Conservation (phyloP, 2,329 filamentous ascomycete species). For the Ceratocystis papillata region DNA sequence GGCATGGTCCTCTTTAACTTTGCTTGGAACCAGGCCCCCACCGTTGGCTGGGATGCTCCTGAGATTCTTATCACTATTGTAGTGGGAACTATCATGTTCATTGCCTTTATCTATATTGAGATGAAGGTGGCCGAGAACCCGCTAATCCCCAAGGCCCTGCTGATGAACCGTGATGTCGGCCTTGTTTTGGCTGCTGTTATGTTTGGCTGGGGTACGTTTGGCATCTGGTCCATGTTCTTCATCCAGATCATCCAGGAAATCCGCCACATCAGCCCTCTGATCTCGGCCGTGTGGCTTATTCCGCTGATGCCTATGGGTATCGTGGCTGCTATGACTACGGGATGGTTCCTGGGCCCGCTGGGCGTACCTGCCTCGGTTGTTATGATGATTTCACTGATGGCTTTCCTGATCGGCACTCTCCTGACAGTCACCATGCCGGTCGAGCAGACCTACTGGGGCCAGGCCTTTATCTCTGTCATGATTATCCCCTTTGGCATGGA, state of each 20-base stretch:
- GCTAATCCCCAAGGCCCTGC: constrained; percentile 47
- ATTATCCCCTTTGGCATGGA: constrained; percentile 55
- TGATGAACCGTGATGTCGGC: constrained; percentile 20
- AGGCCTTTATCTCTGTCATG: constrained; percentile 48
- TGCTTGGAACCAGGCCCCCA: constrained; percentile 54
- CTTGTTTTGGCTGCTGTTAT: constrained; percentile 43
- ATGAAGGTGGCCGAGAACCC: constrained; percentile 37
- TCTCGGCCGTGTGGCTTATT: constrained; percentile 37
- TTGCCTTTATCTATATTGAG: constrained; percentile 49
- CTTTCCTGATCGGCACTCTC: constrained; percentile 37
- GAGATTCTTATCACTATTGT: constrained; percentile 49
- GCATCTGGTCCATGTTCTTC: constrained; percentile 44
- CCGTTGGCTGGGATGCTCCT: constrained; percentile 46
- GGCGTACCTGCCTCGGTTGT: constrained; percentile 33
- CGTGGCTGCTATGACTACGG: constrained; percentile 37
- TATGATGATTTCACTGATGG: constrained; percentile 37
- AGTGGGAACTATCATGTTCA: constrained; percentile 44
- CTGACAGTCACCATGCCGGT: constrained; percentile 41
- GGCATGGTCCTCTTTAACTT: constrained; percentile 54
- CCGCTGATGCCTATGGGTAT: constrained; percentile 38
- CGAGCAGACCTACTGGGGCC: constrained; percentile 52
- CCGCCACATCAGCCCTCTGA: constrained; percentile 35
- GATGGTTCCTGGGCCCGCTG: constrained; percentile 34
- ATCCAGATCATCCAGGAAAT: constrained; percentile 41
- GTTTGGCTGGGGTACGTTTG: constrained; percentile 46